Percentiles rank a stretch among this genome's conserved stretches.
Evolutionary conservation across 148 eudicot species (phyloP).

Genomic region (Rhododendron mucronatum): DNA sequence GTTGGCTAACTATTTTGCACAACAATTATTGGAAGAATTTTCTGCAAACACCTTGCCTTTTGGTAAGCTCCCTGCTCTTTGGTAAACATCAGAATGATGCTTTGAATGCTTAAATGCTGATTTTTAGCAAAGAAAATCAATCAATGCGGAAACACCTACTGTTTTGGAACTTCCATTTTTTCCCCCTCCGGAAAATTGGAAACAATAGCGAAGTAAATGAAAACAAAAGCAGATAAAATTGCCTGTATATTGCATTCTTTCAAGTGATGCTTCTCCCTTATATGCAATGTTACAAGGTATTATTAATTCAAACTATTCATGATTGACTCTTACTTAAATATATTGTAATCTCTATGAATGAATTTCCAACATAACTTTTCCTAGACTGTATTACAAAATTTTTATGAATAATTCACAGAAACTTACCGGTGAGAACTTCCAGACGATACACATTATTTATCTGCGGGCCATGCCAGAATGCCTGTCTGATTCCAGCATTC

Average conservation of each 20-base stretch:
- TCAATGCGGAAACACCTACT: not conserved
- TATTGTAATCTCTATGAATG: not conserved
- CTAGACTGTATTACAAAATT: not conserved
- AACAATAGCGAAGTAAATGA: not conserved
- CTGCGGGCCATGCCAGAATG: too few relatives aligned
- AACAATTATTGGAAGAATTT: too few relatives aligned
- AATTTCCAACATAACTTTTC: not conserved
- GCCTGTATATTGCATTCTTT: not conserved
- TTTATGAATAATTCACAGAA: not conserved
- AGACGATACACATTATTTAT: too few relatives aligned
- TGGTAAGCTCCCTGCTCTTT: not conserved
- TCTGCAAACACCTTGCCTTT: too few relatives aligned
- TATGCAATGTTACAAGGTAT: not conserved
- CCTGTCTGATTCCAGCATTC: conserved; percentile 49
- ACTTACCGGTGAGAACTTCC: too few relatives aligned
- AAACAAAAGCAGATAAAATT: not conserved
- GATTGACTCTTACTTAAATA: not conserved
- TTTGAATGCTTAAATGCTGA: not conserved
- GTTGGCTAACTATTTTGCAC: too few relatives aligned
- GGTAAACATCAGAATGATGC: not conserved
- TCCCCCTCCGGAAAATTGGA: not conserved
- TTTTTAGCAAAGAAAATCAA: not conserved
- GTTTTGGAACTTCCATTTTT: not conserved
- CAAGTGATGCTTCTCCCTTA: not conserved
- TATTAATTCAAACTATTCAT: not conserved